phyloP scores from a whole-genome alignment of 805 yeast species.

The Starmerella davenportii region DNA sequence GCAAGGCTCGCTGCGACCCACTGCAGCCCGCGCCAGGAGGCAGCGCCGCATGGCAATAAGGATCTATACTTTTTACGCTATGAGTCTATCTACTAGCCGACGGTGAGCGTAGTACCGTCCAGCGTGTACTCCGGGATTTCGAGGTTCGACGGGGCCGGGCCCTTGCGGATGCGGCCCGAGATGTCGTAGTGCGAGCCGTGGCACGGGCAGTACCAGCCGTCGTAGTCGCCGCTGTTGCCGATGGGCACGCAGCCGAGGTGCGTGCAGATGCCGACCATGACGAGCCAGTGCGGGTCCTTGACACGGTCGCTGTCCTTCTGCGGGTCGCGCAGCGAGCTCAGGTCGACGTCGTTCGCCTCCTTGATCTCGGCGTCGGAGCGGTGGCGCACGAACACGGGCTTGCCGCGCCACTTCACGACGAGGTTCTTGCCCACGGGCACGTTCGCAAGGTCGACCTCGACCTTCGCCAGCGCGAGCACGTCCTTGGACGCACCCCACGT shows the following conservation, averaged over 20 bases:
- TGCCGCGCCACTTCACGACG: conserved; percentile 99
- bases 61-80: neutral
- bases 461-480: conserved; percentile 98
- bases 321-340: conserved; percentile 76
- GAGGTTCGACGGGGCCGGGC: conserved; percentile 98
- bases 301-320: conserved; percentile 86
- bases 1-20: too few species aligned
- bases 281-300: conserved; percentile 91
- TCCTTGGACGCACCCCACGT: conserved; percentile 98
- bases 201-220: conserved; percentile 99
- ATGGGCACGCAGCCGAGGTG: conserved; percentile 99
- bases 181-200: conserved; percentile 99
- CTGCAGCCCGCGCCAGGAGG: too few species aligned
- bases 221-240: conserved; percentile 98
- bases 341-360: conserved; percentile 77
- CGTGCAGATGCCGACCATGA: conserved; percentile 98
- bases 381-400: conserved; percentile 98
- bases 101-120: conserved; percentile 64
- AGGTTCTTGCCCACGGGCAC: conserved; percentile 97
- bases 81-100: conserved; percentile 40
- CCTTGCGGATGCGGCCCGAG: conserved; percentile 99
- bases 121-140: conserved; percentile 89
- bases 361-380: conserved; percentile 84
- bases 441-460: conserved; percentile 82
- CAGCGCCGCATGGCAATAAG: too few species aligned